Percentiles rank a stretch among this genome's conserved stretches.
phyloP scores from a whole-genome alignment of 2,329 filamentous ascomycete genomes.

The Phialophora expanda region DNA sequence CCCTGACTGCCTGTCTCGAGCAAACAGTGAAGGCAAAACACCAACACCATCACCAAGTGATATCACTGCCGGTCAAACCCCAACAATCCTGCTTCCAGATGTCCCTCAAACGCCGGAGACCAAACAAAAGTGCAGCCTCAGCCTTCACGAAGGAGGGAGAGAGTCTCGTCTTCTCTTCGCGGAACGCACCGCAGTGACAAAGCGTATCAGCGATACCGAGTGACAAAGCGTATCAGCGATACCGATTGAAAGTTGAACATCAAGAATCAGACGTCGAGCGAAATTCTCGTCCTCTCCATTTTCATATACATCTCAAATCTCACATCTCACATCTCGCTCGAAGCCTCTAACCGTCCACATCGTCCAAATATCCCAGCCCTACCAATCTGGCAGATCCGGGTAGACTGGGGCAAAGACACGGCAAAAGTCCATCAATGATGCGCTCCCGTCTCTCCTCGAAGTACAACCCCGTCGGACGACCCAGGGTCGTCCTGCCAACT shows the following conservation, averaged over 20 bases:
- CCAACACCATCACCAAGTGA: background rate
- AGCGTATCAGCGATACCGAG: background rate
- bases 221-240: background rate
- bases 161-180: background rate
- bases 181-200: background rate
- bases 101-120: background rate
- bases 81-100: background rate
- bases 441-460: background rate
- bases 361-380: background rate
- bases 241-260: background rate
- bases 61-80: background rate
- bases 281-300: background rate
- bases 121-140: background rate
- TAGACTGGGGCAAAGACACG: background rate
- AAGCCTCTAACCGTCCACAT: background rate
- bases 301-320: background rate
- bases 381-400: background rate
- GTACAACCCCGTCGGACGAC: background rate
- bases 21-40: background rate
- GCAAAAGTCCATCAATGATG: background rate
- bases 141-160: background rate
- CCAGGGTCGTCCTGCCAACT: background rate
- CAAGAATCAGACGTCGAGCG: background rate
- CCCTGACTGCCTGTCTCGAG: background rate
- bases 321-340: background rate